Evolutionary conservation across 2,329 filamentous ascomycete genomes (phyloP).

Genomic region (Colletotrichum graminicola): DNA sequence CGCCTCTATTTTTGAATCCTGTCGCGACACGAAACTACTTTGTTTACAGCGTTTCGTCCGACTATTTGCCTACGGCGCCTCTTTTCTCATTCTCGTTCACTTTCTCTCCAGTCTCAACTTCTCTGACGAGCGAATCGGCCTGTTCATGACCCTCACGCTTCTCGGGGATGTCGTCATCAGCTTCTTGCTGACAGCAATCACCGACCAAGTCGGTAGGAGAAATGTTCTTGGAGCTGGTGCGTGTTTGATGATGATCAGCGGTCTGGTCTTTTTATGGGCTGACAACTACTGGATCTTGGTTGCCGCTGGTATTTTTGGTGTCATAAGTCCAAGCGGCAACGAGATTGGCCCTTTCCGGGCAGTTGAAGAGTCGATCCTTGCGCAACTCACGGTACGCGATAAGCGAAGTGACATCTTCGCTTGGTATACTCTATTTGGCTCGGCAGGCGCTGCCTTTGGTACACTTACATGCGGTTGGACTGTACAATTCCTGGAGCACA

Average conservation of each 20-base stretch:
- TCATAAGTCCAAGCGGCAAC: conserved; percentile 72
- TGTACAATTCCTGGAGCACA: conserved; percentile 62
- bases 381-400: conserved; percentile 63
- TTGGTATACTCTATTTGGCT: conserved; percentile 71
- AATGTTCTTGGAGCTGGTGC: conserved; percentile 67
- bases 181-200: conserved; percentile 68
- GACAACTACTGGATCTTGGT: conserved; percentile 71
- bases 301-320: conserved; percentile 68
- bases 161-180: conserved; percentile 71
- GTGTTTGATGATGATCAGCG: conserved; percentile 66
- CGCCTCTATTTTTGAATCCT: conserved; percentile 55
- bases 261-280: conserved; percentile 65
- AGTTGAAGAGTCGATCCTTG: conserved; percentile 71
- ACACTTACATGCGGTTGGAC: conserved; percentile 71
- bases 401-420: conserved; percentile 69
- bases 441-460: conserved; percentile 71
- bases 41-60: conserved; percentile 71
- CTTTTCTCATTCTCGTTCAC: conserved; percentile 68
- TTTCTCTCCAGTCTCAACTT: conserved; percentile 65
- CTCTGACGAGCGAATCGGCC: conserved; percentile 65
- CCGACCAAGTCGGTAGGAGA: conserved; percentile 68
- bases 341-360: conserved; percentile 74
- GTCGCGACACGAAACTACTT: conserved; percentile 67
- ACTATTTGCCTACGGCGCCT: conserved; percentile 72
- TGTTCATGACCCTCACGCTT: conserved; percentile 76